Conservation (phyloP, 768 basidiomycete species). For the Kwoniella pini region DNA sequence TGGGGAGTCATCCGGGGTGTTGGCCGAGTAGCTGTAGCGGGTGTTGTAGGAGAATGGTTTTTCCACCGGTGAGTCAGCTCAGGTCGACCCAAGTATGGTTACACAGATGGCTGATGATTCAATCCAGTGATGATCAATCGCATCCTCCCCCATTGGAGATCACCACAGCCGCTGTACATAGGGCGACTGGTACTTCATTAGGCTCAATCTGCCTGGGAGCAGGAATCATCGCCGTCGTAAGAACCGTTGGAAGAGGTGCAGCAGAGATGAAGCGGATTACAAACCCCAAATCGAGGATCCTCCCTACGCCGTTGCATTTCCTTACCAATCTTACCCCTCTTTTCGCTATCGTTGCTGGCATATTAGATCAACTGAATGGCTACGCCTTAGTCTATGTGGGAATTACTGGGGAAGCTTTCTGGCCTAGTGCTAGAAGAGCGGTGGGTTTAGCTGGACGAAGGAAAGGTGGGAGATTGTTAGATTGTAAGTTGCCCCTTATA, state of each 20-base stretch:
- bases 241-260: conserved; percentile 58
- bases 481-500: conserved; percentile 51
- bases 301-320: conserved; percentile 49
- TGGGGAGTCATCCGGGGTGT: conserved; percentile 78
- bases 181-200: conserved; percentile 76
- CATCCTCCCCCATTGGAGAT: conserved; percentile 57
- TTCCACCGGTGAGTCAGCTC: conserved; percentile 63
- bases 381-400: conserved; percentile 74
- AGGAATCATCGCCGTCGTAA: conserved; percentile 72
- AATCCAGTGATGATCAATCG: conserved; percentile 31
- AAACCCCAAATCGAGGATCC: conserved; percentile 41
- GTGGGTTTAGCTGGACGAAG: conserved; percentile 58
- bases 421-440: conserved; percentile 63
- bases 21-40: conserved; percentile 72
- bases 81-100: not conserved
- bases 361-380: conserved; percentile 62
- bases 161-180: conserved; percentile 73
- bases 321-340: conserved; percentile 49
- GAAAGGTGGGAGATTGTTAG: conserved; percentile 49
- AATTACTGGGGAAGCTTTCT: conserved; percentile 71
- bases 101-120: conserved; percentile 3
- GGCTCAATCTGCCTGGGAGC: conserved; percentile 77
- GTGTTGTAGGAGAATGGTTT: conserved; percentile 90
- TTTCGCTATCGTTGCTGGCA: conserved; percentile 54
- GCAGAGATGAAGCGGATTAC: conserved; percentile 43